Evolutionary conservation across 2,329 filamentous ascomycete species (phyloP).

Genomic region (Pestalotiopsis sp.): DNA sequence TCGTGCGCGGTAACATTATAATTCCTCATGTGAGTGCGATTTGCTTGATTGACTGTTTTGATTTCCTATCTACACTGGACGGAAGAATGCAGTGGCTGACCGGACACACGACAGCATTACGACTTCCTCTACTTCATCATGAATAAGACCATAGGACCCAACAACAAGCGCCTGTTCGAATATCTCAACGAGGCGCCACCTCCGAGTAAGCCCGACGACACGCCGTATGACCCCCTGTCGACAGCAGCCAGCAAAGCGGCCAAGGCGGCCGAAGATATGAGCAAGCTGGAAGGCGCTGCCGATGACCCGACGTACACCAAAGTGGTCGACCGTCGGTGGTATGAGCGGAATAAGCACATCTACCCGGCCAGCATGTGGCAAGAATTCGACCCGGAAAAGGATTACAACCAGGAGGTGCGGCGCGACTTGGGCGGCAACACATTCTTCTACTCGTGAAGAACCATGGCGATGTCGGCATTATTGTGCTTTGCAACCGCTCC

Average conservation of each 20-base stretch:
- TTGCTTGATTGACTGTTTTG: slow-evolving; percentile 4
- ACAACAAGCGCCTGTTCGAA: slow-evolving; percentile 72
- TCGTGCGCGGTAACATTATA: slow-evolving; percentile 87
- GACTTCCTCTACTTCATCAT: slow-evolving; percentile 97
- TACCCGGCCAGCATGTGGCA: slow-evolving; percentile 96
- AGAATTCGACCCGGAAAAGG: slow-evolving; percentile 86
- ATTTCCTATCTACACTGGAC: not conserved
- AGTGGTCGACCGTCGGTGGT: slow-evolving; percentile 95
- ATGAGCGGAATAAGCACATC: slow-evolving; percentile 96
- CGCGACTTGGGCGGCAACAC: slow-evolving; percentile 88
- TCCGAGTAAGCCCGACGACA: slow-evolving; percentile 14
- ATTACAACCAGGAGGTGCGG: slow-evolving; percentile 75
- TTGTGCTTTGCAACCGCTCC: not conserved
- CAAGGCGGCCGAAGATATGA: slow-evolving; percentile 45
- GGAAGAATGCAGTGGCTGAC: slow-evolving; percentile 8
- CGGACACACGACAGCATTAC: slow-evolving; percentile 67
- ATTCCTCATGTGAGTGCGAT: slow-evolving; percentile 78
- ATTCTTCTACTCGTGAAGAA: slow-evolving; percentile 74
- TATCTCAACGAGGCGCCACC: slow-evolving; percentile 58
- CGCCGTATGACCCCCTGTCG: slow-evolving; percentile 35
- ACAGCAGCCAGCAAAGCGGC: slow-evolving; percentile 34
- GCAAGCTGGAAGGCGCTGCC: slow-evolving; percentile 68
- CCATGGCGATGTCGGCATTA: not conserved
- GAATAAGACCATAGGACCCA: slow-evolving; percentile 77
- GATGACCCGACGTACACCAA: slow-evolving; percentile 85